Percentiles rank a stretch among this genome's conserved stretches.
Evolutionary conservation across 768 basidiomycete species (phyloP).

Genomic region (Phaeotremella fagi): DNA sequence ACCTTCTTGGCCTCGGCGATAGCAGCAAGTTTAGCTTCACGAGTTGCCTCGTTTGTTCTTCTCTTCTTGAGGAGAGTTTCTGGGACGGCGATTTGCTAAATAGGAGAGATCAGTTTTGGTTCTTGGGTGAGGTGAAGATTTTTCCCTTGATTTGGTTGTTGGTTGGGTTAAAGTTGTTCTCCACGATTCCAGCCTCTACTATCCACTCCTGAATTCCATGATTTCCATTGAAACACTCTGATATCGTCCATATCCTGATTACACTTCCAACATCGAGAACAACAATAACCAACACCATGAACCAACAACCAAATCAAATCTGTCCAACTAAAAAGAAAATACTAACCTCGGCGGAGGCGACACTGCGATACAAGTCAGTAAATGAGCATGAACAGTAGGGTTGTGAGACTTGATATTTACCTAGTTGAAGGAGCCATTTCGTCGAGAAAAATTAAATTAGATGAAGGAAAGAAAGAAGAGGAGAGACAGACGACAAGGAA

Average conservation of each 20-base stretch:
- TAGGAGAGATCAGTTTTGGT: slow-evolving; percentile 8
- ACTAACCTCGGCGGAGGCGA: slow-evolving; percentile 42
- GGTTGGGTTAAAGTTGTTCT: too few relatives aligned
- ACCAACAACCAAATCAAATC: not conserved
- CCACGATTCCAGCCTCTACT: too few relatives aligned
- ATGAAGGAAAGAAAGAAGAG: slow-evolving; percentile 13
- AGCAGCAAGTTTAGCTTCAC: slow-evolving; percentile 84
- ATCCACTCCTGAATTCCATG: too few relatives aligned
- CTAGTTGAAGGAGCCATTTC: slow-evolving; percentile 46
- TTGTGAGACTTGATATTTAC: slow-evolving; percentile 12
- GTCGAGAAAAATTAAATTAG: slow-evolving; percentile 16
- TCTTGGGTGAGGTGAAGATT: not conserved
- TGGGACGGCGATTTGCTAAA: slow-evolving; percentile 75
- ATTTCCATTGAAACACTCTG: too few relatives aligned
- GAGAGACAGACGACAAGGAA: slow-evolving; percentile 1
- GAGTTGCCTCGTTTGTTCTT: slow-evolving; percentile 93
- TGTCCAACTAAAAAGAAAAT: not conserved
- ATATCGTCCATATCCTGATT: too few relatives aligned
- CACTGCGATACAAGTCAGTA: slow-evolving; percentile 23
- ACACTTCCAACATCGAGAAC: not conserved
- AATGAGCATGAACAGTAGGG: not conserved
- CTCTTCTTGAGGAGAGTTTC: slow-evolving; percentile 99
- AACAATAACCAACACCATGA: not conserved
- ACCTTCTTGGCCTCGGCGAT: slow-evolving; percentile 86
- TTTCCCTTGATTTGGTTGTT: not conserved